A percentile compares a stretch with the other conserved stretches of the same genome.
Conservation (phyloP, 352 stramenopile genomes). For the Halophytophthora batemanensis region DNA sequence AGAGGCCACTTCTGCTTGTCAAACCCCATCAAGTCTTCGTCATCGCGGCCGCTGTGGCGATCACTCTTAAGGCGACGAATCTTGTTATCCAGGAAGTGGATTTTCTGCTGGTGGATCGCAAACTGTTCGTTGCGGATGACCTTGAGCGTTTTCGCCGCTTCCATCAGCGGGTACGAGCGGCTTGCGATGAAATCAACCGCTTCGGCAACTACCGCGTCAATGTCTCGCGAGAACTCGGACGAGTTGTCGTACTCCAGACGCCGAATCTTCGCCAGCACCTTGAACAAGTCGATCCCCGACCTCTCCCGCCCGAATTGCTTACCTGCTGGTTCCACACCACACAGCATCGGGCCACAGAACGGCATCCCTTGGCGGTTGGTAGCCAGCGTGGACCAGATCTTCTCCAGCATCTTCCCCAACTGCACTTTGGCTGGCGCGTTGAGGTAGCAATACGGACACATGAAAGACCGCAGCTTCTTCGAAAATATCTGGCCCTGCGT, state of each 20-base stretch:
- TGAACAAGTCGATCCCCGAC: conserved; percentile 59
- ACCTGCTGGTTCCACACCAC: conserved; percentile 43
- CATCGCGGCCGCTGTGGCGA: conserved; percentile 15
- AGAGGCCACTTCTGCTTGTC: conserved; percentile 49
- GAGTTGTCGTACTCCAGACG: conserved; percentile 70
- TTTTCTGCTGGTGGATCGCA: conserved; percentile 58
- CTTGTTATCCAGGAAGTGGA: conserved; percentile 61
- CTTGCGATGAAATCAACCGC: conserved; percentile 58
- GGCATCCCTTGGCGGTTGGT: conserved; percentile 84
- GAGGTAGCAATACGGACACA: conserved; percentile 65
- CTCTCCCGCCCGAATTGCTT: conserved; percentile 16
- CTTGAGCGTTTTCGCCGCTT: conserved; percentile 65
- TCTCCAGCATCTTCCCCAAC: conserved; percentile 73
- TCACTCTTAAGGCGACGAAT: conserved; percentile 45
- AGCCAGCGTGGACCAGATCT: conserved; percentile 80
- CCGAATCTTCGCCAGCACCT: conserved; percentile 69
- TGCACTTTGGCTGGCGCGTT: conserved; percentile 62
- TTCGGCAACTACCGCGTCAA: conserved; percentile 60
- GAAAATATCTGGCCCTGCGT: conserved; percentile 58
- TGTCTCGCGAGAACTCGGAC: conserved; percentile 54
- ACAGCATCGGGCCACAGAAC: conserved; percentile 74
- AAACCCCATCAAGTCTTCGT: conserved; percentile 6
- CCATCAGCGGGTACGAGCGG: conserved; percentile 56
- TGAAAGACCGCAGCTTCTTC: conserved; percentile 62
- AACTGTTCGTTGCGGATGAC: conserved; percentile 81